These are phyloP conservation scores for Pyrenula aspistea DNA, from an alignment of 495 filamentous ascomycete species.

Conservation along the genomic window DNA sequence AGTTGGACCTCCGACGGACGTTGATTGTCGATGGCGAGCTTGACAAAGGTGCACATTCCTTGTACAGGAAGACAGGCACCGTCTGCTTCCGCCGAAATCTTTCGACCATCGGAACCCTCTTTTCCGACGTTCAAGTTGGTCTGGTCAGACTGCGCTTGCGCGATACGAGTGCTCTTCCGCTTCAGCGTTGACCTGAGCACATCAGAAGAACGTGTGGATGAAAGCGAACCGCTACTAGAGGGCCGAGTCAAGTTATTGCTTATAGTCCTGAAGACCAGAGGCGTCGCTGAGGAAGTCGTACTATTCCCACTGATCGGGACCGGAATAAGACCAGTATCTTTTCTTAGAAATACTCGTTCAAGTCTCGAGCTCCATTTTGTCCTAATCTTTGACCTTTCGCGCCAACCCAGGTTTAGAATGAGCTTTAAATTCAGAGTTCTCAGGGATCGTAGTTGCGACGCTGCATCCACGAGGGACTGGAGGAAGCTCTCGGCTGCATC, in stretches of 20 bases:
- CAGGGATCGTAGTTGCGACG: constrained; percentile 47
- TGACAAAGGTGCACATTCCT: constrained; percentile 71
- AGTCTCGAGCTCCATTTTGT: constrained; percentile 59
- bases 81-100: constrained; percentile 9
- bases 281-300: constrained; percentile 1
- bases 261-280: not conserved
- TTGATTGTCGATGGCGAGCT: constrained; percentile 71
- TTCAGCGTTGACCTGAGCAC: constrained; percentile 15
- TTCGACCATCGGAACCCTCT: constrained; percentile 9
- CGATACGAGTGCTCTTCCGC: constrained; percentile 29
- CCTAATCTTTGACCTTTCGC: constrained; percentile 61
- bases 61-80: constrained; percentile 29
- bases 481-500: constrained; percentile 62
- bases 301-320: constrained; percentile 14
- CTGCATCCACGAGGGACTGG: constrained; percentile 57
- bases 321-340: constrained; percentile 35
- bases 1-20: constrained; percentile 62
- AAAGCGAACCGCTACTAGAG: not conserved
- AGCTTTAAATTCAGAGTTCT: constrained; percentile 56
- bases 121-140: constrained; percentile 13
- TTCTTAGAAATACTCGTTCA: constrained; percentile 50
- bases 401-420: constrained; percentile 62
- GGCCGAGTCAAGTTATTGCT: not conserved
- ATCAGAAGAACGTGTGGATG: constrained; percentile 3
- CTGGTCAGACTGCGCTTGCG: constrained; percentile 15